These are phyloP conservation scores for Mesembryanthemum crystallinum DNA, from an alignment of 148 eudicot genomes.

Conservation along the genomic window DNA sequence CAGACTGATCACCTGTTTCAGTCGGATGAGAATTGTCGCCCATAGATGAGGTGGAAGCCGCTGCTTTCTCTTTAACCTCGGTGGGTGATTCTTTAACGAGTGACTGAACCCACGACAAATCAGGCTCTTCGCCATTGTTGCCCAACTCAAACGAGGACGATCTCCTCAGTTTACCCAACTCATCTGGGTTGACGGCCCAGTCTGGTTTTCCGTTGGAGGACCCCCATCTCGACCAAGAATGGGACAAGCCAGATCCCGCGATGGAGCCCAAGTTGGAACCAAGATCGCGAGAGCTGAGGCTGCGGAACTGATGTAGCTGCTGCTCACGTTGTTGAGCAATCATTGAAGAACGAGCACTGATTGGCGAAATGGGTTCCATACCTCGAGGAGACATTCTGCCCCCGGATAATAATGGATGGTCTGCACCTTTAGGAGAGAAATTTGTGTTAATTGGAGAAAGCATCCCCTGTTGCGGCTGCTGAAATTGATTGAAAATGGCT, in stretches of 20 bases:
- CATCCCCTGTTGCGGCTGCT: constrained; percentile 57
- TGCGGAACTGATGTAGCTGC: constrained; percentile 50
- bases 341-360: constrained; percentile 50
- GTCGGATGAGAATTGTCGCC: constrained; percentile 24
- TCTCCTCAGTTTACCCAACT: constrained; percentile 45
- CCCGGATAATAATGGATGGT: constrained; percentile 43
- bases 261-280: constrained; percentile 31
- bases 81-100: constrained; percentile 67
- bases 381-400: constrained; percentile 70
- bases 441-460: constrained; percentile 58
- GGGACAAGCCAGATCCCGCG: constrained; percentile 27
- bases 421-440: constrained; percentile 50
- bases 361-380: constrained; percentile 65
- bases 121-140: constrained; percentile 63
- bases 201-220: constrained; percentile 47
- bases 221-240: constrained; percentile 47
- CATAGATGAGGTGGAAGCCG: constrained; percentile 4
- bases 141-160: constrained; percentile 54
- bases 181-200: constrained; percentile 44
- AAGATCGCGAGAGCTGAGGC: constrained; percentile 73
- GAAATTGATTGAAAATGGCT: constrained; percentile 58
- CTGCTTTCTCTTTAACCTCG: constrained; percentile 39
- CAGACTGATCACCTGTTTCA: constrained; percentile 36
- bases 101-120: constrained; percentile 80
- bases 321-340: constrained; percentile 48